phyloP scores from a whole-genome alignment of 192 early-diverging fungal species.

The Coemansia sp. region DNA sequence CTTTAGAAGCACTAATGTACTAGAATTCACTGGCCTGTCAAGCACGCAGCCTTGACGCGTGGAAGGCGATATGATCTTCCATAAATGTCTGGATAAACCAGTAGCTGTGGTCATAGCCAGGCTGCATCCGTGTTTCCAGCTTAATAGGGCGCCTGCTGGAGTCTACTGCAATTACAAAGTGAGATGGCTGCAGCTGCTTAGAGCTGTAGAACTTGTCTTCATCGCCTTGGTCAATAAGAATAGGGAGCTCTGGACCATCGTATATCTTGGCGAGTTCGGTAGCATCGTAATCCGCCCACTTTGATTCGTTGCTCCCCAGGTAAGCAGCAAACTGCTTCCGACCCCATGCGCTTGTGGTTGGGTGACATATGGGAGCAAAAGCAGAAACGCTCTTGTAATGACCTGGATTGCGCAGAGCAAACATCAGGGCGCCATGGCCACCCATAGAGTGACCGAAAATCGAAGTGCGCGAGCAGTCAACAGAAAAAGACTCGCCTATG shows the following conservation, averaged over 20 bases:
- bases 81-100: slow-evolving; percentile 80
- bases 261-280: slow-evolving; percentile 61
- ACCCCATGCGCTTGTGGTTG: slow-evolving; percentile 71
- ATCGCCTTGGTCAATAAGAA: slow-evolving; percentile 63
- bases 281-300: slow-evolving; percentile 73
- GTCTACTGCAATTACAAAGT: slow-evolving; percentile 53
- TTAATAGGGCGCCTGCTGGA: slow-evolving; percentile 35
- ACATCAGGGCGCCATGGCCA: slow-evolving; percentile 83
- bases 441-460: slow-evolving; percentile 79
- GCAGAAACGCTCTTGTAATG: slow-evolving; percentile 71
- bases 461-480: slow-evolving; percentile 60
- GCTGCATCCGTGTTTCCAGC: slow-evolving; percentile 64
- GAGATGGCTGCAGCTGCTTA: slow-evolving; percentile 61
- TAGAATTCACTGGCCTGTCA: too few relatives aligned
- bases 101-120: slow-evolving; percentile 87
- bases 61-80: slow-evolving; percentile 72
- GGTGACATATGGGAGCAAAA: slow-evolving; percentile 80
- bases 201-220: slow-evolving; percentile 63
- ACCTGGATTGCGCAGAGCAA: slow-evolving; percentile 69
- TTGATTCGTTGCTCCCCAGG: slow-evolving; percentile 55
- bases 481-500: slow-evolving; percentile 53
- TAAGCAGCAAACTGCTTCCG: slow-evolving; percentile 74
- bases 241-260: slow-evolving; percentile 30
- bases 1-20: too few relatives aligned
- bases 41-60: slow-evolving; percentile 55